A percentile compares a stretch with the other conserved stretches of the same genome.
Evolutionary conservation across 805 yeast genomes (phyloP).

Genomic region (Candida quercuum): DNA sequence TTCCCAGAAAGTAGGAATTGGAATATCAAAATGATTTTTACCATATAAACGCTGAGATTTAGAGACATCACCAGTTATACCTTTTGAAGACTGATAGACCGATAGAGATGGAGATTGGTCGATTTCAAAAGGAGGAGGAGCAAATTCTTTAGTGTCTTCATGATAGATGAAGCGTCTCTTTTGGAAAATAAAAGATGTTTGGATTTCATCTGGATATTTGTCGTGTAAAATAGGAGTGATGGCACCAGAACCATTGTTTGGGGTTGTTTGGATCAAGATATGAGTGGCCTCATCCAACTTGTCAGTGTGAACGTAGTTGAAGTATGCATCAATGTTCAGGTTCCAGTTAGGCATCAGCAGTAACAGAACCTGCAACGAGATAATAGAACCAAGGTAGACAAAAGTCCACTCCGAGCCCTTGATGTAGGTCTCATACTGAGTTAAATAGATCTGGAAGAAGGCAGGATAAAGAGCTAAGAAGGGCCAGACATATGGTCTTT

Average conservation of each 20-base stretch:
- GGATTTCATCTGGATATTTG: slow-evolving; percentile 52
- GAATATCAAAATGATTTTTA: slow-evolving; percentile 85
- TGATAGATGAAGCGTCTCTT: slow-evolving; percentile 84
- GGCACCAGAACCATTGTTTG: slow-evolving; percentile 82
- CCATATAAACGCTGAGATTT: slow-evolving; percentile 62
- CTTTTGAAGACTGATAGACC: slow-evolving; percentile 50
- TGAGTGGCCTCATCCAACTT: slow-evolving; percentile 60
- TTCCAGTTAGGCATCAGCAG: slow-evolving; percentile 96
- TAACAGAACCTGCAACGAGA: slow-evolving; percentile 68
- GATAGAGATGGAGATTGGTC: slow-evolving; percentile 54
- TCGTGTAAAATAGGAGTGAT: slow-evolving; percentile 58
- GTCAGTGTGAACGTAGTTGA: slow-evolving; percentile 57
- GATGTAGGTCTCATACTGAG: slow-evolving; percentile 74
- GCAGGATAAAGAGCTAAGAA: slow-evolving; percentile 74
- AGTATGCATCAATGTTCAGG: slow-evolving; percentile 57
- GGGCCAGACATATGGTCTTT: slow-evolving; percentile 80
- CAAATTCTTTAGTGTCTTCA: slow-evolving; percentile 44
- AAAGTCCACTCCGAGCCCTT: slow-evolving; percentile 95
- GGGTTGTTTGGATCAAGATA: slow-evolving; percentile 72
- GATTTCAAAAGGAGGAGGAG: slow-evolving; percentile 73
- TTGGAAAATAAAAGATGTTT: slow-evolving; percentile 76
- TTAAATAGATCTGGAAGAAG: slow-evolving; percentile 57
- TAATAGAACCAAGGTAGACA: slow-evolving; percentile 70
- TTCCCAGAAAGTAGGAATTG: slow-evolving; percentile 86
- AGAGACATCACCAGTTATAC: slow-evolving; percentile 51